Evolutionary conservation across 2,329 filamentous ascomycete genomes (phyloP), one percentile per base, ranked within the genome.

Genomic region (Penicillium sp.): DNA sequence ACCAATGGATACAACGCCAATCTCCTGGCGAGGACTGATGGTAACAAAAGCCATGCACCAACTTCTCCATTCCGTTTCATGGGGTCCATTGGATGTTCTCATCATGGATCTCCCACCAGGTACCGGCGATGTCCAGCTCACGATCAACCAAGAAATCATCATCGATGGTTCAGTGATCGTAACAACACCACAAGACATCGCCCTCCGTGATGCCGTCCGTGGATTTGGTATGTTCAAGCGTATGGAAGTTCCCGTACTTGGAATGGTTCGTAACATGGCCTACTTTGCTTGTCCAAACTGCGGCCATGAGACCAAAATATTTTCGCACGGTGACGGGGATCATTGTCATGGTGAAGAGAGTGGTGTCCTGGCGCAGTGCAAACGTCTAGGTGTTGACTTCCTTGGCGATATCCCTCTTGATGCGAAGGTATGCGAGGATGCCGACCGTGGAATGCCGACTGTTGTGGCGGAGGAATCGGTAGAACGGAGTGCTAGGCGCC

Each of bases 21-120:
- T 99, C 16, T 93, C 95, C 31, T 99, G 95, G 95, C 87, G 95
- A 51, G 95, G 95, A 0, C 84, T 96, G 2, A 97, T 99, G 93
- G 91, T 98, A 14, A 96, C 96, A 83, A 99, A 98, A 71, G 95
- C 95, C 0, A 83, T 99, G 62, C 93, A 97, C 66, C 95, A 99
- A 72, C 86, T 99, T 5, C 84, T 99, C 8, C 93, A 97, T 72
- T 92, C 96, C 65, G 95, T 99, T 0, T 90, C 95, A 53, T 99
- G 95, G 95, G 91, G 89, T 14, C 88, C 88, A 13, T 80, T 99
- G 3, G 95, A 99, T 72, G 78, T 98, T 2, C 81, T 99, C 1
- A 89, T 99, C 3, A 80, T 99, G 2, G 95, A 99, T 72, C 77
- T 99, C 49, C 95, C 95, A 0, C 95, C 95, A 0, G 95, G 95